phyloP scores from a whole-genome alignment of 2,329 filamentous ascomycete genomes.

The Trichoderma harzianum region DNA sequence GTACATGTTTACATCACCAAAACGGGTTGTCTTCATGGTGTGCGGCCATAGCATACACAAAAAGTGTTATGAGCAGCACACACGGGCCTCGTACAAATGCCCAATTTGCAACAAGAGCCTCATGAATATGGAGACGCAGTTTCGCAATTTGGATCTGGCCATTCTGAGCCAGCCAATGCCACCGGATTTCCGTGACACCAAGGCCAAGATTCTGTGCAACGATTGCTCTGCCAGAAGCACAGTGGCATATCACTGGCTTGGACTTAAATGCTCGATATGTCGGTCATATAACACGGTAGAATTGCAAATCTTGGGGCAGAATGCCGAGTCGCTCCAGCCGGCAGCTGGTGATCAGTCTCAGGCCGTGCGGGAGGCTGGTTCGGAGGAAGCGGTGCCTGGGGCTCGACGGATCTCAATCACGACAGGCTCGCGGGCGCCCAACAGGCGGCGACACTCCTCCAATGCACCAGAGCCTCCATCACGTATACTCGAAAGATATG shows the following conservation, averaged over 20 bases:
- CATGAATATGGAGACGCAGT: slow-evolving; percentile 96
- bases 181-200: slow-evolving; percentile 71
- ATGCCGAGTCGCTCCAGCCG: slow-evolving; percentile 28
- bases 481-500: slow-evolving; percentile 39
- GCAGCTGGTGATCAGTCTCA: slow-evolving; percentile 26
- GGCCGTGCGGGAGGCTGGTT: neutral
- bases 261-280: slow-evolving; percentile 78
- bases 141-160: slow-evolving; percentile 82
- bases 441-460: slow-evolving; percentile 40
- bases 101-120: slow-evolving; percentile 95
- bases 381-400: neutral
- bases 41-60: slow-evolving; percentile 96
- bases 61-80: slow-evolving; percentile 82
- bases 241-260: slow-evolving; percentile 90
- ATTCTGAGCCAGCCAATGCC: slow-evolving; percentile 94
- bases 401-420: slow-evolving; percentile 25
- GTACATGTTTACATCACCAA: slow-evolving; percentile 90
- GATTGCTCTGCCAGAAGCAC: slow-evolving; percentile 88
- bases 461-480: slow-evolving; percentile 34
- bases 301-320: slow-evolving; percentile 55
- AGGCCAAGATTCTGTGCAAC: slow-evolving; percentile 85
- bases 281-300: slow-evolving; percentile 68
- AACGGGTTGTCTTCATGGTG: slow-evolving; percentile 86
- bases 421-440: slow-evolving; percentile 21
- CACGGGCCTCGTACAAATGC: slow-evolving; percentile 89